These are phyloP conservation scores for Protomyces arabidopsidicola DNA, from an alignment of 1,139 yeast species.

Conservation along the genomic window DNA sequence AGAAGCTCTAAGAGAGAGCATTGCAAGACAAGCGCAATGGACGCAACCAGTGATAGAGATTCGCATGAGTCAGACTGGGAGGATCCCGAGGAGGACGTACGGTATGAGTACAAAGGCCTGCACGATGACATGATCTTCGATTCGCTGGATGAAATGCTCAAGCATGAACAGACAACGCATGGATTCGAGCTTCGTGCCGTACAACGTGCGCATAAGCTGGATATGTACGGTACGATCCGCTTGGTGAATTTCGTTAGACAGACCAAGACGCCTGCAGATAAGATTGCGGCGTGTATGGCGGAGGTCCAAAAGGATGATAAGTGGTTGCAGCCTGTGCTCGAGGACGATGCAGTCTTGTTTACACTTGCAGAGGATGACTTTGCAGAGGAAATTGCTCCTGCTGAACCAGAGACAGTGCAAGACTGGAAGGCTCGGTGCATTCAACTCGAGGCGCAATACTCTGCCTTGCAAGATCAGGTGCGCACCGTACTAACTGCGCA, in stretches of 20 bases:
- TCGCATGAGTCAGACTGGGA: conserved; percentile 25
- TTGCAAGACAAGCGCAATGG: background rate
- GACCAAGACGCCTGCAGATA: conserved; percentile 29
- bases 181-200: conserved; percentile 33
- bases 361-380: conserved; percentile 34
- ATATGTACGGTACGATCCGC: conserved; percentile 35
- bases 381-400: conserved; percentile 28
- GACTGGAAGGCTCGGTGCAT: conserved; percentile 26
- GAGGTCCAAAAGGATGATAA: conserved; percentile 31
- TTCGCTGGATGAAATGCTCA: conserved; percentile 26
- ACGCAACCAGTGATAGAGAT: conserved; percentile 1
- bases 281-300: conserved; percentile 19
- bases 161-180: conserved; percentile 31
- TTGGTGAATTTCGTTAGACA: conserved; percentile 35
- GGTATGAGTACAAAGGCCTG: conserved; percentile 5
- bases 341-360: conserved; percentile 36
- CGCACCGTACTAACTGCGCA: conserved; percentile 13
- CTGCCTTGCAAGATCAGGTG: conserved; percentile 31
- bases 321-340: conserved; percentile 35
- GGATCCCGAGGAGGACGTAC: conserved; percentile 13
- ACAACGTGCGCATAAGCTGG: conserved; percentile 29
- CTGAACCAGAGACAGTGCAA: conserved; percentile 11
- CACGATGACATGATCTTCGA: conserved; percentile 15
- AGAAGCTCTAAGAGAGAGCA: no score
- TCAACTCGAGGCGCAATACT: conserved; percentile 29